Evolutionary conservation across 2,329 filamentous ascomycete genomes (phyloP), one percentile per base, ranked within the genome.

Genomic region (Bipolaris oryzae): DNA sequence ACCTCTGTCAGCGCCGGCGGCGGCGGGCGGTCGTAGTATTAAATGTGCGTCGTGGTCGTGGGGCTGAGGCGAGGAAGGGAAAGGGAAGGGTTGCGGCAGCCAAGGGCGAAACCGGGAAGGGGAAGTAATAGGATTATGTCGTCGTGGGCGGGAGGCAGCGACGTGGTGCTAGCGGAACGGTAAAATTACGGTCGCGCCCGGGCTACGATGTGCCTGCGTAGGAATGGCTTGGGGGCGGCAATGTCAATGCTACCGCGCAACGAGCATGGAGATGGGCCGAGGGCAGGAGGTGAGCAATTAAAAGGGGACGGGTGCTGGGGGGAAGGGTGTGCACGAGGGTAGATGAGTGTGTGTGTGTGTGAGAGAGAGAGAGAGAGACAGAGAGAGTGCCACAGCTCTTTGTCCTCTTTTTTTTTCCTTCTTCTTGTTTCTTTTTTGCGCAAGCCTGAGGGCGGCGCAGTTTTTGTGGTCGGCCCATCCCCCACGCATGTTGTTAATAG

Each of bases 21-120:
- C 15, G 39, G 57, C 7, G 54, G 51, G 53, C 51, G 53, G 50
- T n/a, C 21, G 39, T 23, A 41, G 66, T 68, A 69, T 70, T 70
- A 71, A 71, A 71, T 66, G 62, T 66, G 62, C 61, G 58, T 55
- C 55, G 61, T 53, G 61, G 42, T 56, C 51, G 69, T 69, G 69
- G 69, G 71, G 70, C 64, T n/a, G 16, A 42, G 39, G 39, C 39
- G 23, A 25, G n/a, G 20, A 38, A 38, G 7, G 23, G n/a, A 25
- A 21, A 38, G 18, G n/a, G 35, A 63, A 62, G 21, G 63, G 67
- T 62, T 60, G 65, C 59, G 66, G 68, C 60, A 66, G 68, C 55
- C 45, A 56, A 63, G 62, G 64, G 65, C 67, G 67, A 72, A 72
- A 49, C 57, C 53, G 57, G 53, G 38, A 42, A 23, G 41, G 44